Percentiles rank a stretch among this genome's conserved stretches.
Evolutionary conservation across 2,329 filamentous ascomycete species (phyloP).

Genomic region (Fusarium ramigenum): DNA sequence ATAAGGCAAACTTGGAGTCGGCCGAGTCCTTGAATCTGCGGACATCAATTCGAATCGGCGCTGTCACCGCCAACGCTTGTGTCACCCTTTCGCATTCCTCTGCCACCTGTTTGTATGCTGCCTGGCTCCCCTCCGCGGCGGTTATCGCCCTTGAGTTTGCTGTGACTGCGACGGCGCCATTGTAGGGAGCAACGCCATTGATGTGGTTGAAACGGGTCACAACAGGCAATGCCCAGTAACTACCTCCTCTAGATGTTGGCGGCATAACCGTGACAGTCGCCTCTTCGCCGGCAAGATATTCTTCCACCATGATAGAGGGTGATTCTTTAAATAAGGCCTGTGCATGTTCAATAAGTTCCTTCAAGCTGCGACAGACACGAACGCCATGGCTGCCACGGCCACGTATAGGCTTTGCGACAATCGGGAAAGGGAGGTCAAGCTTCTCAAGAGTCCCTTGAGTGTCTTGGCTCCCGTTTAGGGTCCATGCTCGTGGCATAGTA

Average conservation of each 20-base stretch:
- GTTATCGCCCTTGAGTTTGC: conserved; percentile 55
- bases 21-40: conserved; percentile 47
- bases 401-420: conserved; percentile 32
- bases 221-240: conserved; percentile 54
- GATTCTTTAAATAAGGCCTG: conserved; percentile 14
- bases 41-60: conserved; percentile 58
- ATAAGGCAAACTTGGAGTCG: conserved; percentile 54
- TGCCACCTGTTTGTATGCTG: conserved; percentile 41
- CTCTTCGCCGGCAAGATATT: conserved; percentile 59
- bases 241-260: conserved; percentile 45
- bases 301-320: conserved; percentile 53
- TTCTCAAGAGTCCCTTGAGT: neutral
- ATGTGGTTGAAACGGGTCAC: conserved; percentile 32
- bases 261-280: conserved; percentile 63
- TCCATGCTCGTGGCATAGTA: conserved; percentile 52
- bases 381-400: conserved; percentile 36
- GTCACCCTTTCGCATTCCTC: conserved; percentile 54
- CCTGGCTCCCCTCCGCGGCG: conserved; percentile 29
- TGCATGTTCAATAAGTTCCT: conserved; percentile 17
- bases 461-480: conserved; percentile 25
- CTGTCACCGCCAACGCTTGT: conserved; percentile 50
- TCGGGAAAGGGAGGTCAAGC: conserved; percentile 14
- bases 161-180: conserved; percentile 32
- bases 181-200: conserved; percentile 32
- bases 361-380: conserved; percentile 15